Conservation (phyloP, 805 yeast genomes). For the Metschnikowia borealis region DNA sequence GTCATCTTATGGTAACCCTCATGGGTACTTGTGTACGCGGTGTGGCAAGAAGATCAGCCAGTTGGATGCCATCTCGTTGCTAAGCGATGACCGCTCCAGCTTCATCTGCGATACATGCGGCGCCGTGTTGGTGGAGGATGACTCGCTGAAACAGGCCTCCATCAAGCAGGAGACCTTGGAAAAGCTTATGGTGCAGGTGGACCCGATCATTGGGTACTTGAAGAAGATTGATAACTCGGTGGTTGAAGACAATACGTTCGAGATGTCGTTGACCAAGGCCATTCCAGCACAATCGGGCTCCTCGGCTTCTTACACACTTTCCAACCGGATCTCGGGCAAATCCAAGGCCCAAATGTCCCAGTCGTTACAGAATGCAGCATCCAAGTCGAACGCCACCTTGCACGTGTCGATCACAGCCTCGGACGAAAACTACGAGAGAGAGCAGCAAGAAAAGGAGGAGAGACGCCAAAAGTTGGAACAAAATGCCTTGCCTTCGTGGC, state of each 20-base stretch:
- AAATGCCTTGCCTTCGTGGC: conserved; percentile 97
- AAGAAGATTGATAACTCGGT: conserved; percentile 47
- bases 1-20: conserved; percentile 82
- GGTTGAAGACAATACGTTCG: conserved; percentile 40
- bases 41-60: conserved; percentile 81
- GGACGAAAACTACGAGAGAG: conserved; percentile 71
- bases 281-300: conserved; percentile 79
- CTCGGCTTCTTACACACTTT: conserved; percentile 64
- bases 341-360: conserved; percentile 30
- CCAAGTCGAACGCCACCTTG: conserved; percentile 75
- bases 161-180: conserved; percentile 79
- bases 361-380: conserved; percentile 45
- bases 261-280: conserved; percentile 63
- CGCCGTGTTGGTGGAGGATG: conserved; percentile 77
- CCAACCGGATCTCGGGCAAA: conserved; percentile 38
- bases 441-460: conserved; percentile 60
- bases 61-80: conserved; percentile 78
- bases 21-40: conserved; percentile 87
- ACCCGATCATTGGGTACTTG: conserved; percentile 78
- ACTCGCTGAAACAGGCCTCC: conserved; percentile 75
- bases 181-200: conserved; percentile 80
- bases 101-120: conserved; percentile 86
- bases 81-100: conserved; percentile 74
- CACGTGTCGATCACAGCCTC: conserved; percentile 87
- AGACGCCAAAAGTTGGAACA: conserved; percentile 73